Base-by-base conservation (phyloP, 2,329 filamentous ascomycete species). In the Monascus ruber region DNA sequence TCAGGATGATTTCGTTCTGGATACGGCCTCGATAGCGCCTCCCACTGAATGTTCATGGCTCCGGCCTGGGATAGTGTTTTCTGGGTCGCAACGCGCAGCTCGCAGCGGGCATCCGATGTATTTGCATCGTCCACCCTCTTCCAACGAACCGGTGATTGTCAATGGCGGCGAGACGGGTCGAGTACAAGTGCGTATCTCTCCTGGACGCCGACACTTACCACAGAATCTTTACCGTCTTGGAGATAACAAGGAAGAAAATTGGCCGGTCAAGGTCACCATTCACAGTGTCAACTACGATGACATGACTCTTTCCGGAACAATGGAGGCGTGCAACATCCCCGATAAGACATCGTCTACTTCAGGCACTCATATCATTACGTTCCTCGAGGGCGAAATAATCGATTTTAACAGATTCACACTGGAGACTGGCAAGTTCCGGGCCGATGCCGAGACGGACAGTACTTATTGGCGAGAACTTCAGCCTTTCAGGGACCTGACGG, bases 311-410 rank as follows among this genome's bases (percentile, higher is more conserved):
- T 74, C 76, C 24, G 79, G 78, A 4, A 81, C 77, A 5, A 83
- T 83, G 79, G 76, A 81, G 58, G 79, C 79, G 4, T 81, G 79
- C 60, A 78, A 82, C 48, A 77, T 81, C 8, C 77, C 77, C 2
- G 65, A 72, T 43, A 69, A 69, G 40, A 65, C 68, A 6, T 59
- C 60, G 1, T 53, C 57, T 11, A 60, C 56, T 3, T 58, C 60
- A 36, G 59, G 60, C 37, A 63, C 65, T 10, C 68, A 69, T 42
- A 82, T 82, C 41, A 74, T 75, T 10, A 81, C 77, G 2, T 82
- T 77, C 51, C 68, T 82, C 34, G 78, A 81, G 63, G 79, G 79
- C 39, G 79, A 83, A 52, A 80, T 83, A 43, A 73, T 83, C 44
- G 79, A 83, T 53, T 76, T 83, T 47, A 66, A 66, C 46, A 62